These are phyloP conservation scores for Leptographium lundbergii DNA, from an alignment of 2,329 filamentous ascomycete species.

Conservation along the genomic window DNA sequence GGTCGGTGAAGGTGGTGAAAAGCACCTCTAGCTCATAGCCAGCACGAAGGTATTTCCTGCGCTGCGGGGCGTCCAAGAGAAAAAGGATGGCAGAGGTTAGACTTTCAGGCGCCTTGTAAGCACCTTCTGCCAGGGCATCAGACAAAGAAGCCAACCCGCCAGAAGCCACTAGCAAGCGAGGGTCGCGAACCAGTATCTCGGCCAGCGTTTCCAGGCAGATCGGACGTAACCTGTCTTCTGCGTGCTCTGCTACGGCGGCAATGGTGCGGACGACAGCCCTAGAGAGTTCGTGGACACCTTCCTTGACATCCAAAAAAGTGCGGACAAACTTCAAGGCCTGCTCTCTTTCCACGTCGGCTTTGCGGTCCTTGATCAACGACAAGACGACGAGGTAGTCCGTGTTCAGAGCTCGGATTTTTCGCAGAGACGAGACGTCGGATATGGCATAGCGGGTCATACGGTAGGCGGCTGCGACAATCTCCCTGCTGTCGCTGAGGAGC, in stretches of 20 bases:
- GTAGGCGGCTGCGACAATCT: constrained; percentile 91
- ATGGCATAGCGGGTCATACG: constrained; percentile 89
- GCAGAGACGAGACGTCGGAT: constrained; percentile 78
- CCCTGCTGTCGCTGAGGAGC: constrained; percentile 88
- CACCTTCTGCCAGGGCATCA: constrained; percentile 82
- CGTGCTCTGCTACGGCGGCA: constrained; percentile 77
- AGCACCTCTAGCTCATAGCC: constrained; percentile 82
- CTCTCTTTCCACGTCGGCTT: constrained; percentile 92
- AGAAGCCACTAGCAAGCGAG: constrained; percentile 65
- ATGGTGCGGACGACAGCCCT: constrained; percentile 78
- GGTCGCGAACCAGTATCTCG: constrained; percentile 81
- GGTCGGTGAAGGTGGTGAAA: constrained; percentile 89
- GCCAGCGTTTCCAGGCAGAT: constrained; percentile 90
- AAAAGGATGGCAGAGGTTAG: constrained; percentile 80
- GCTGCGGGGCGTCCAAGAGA: constrained; percentile 71
- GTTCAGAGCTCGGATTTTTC: constrained; percentile 75
- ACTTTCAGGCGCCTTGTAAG: constrained; percentile 85
- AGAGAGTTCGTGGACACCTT: constrained; percentile 78
- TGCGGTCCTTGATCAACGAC: constrained; percentile 88
- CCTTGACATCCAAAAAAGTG: constrained; percentile 90
- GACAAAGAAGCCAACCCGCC: constrained; percentile 79
- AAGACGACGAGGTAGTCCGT: constrained; percentile 88
- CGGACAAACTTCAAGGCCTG: constrained; percentile 94
- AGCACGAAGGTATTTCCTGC: constrained; percentile 69
- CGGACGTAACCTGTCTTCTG: constrained; percentile 71